Base-by-base conservation (phyloP, 371 early-diverging fungal genomes). In the Mortierella sp. region DNA sequence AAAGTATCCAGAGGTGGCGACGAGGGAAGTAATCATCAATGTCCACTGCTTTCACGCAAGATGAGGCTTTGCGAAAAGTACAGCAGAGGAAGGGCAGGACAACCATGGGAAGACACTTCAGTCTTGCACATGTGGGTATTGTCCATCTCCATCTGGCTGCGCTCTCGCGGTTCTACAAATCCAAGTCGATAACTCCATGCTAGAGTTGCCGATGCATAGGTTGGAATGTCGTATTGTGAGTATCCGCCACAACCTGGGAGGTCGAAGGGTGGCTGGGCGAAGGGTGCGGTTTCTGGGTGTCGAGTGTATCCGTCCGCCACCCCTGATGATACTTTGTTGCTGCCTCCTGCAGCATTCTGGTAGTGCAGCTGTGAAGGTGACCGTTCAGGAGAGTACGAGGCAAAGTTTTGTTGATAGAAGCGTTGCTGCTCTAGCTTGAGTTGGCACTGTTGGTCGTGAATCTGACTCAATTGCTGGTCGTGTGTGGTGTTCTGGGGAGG, bases 371-470 rank as follows among this genome's bases (percentile, higher is more conserved):
- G 82, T 3, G 75, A 63, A 14, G 82, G 78, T 7, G 86, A 75
- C 13, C 31, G 54, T 54, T 60, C 80, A 2, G 82, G 82, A n/a
- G 86, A 82, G 54, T 79, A 77, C 4, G 78, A 74, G 13, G 86
- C 74, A 0, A 82, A 58, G 70, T 77, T 86, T 45, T 86, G 80
- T 54, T 86, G 86, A 44, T 82, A 82, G 4, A 86, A 34, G 21
- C 86, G 82, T 19, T 86, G 86, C 45, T 86, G 86, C 28, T 86
- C 86, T 42, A 75, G 48, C 13, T 86, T 80, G 26, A 85, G 82
- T 34, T 63, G 74, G 16, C 86, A 82, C 38, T 86, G 82, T 70
- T 82, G 86, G 26, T 86, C 86, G 13, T 86, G 86, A 42, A 86
- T 71, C 19, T 70, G 82, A 58, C 31, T 80, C 21, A 80, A 9